A percentile compares a stretch with the other conserved stretches of the same genome.
Evolutionary conservation across 768 basidiomycete genomes (phyloP).

Genomic region (Leccinellum rugosiceps): DNA sequence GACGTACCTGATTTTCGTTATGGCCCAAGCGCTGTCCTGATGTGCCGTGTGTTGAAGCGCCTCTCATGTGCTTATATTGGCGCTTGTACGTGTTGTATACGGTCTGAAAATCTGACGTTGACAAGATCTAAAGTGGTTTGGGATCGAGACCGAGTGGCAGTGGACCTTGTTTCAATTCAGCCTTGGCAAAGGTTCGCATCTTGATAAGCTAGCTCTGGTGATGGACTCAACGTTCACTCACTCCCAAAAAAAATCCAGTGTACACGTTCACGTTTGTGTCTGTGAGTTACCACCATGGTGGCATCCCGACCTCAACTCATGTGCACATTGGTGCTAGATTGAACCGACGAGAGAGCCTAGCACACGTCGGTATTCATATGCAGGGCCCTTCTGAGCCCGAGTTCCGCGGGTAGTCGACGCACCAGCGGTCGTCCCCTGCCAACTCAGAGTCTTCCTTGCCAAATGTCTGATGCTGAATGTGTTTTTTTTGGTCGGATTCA

Average conservation of each 20-base stretch:
- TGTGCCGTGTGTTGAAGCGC: neutral
- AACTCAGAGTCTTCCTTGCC: neutral
- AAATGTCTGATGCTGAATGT: neutral
- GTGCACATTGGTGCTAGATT: neutral
- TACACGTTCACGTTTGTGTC: slow-evolving; percentile 16
- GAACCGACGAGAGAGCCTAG: slow-evolving; percentile 11
- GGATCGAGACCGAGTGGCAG: neutral
- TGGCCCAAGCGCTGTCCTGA: neutral
- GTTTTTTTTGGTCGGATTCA: neutral
- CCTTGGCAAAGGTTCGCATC: slow-evolving; percentile 9
- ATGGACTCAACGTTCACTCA: neutral
- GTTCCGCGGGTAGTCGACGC: neutral
- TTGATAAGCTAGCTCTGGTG: neutral
- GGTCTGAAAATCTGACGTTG: neutral
- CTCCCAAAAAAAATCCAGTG: slow-evolving; percentile 1
- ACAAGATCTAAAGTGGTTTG: slow-evolving; percentile 5
- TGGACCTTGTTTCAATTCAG: slow-evolving; percentile 15
- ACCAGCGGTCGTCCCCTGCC: neutral
- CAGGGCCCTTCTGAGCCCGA: neutral
- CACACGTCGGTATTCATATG: too few species aligned
- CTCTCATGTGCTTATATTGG: slow-evolving; percentile 2
- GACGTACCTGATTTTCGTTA: slow-evolving; percentile 6
- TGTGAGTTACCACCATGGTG: slow-evolving; percentile 1
- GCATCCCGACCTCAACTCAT: neutral
- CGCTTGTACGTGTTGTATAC: slow-evolving; percentile 5